These are phyloP conservation scores for Sugiyamaella marilandica DNA, from an alignment of 805 yeast species.

Conservation along the genomic window DNA sequence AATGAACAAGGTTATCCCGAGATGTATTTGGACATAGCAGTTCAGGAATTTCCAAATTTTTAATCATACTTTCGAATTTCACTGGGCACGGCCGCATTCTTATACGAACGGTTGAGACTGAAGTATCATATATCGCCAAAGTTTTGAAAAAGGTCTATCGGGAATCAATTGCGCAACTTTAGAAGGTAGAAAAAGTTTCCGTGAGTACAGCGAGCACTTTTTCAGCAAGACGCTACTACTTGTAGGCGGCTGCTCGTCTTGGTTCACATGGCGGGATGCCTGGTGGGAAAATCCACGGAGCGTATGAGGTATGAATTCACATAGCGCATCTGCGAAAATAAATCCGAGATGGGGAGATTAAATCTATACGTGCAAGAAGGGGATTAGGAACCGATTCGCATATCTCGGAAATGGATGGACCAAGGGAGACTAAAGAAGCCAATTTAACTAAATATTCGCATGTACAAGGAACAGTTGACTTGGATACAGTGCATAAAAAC, in stretches of 20 bases:
- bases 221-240: slow-evolving; percentile 8
- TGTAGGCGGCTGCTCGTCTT: slow-evolving; percentile 10
- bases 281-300: slow-evolving; percentile 8
- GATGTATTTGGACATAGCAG: slow-evolving; percentile 11
- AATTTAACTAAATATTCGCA: slow-evolving; percentile 10
- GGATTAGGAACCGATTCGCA: slow-evolving; percentile 7
- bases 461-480: slow-evolving; percentile 10
- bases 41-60: slow-evolving; percentile 11
- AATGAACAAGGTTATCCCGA: slow-evolving; percentile 10
- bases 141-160: slow-evolving; percentile 6
- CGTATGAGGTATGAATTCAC: slow-evolving; percentile 15
- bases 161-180: slow-evolving; percentile 5
- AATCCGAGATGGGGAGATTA: slow-evolving; percentile 13
- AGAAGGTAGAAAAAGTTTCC: slow-evolving; percentile 10
- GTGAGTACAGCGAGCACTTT: slow-evolving; percentile 9
- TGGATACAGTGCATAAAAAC: slow-evolving; percentile 3
- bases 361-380: background rate
- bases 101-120: slow-evolving; percentile 8
- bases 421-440: slow-evolving; percentile 1
- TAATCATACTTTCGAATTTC: slow-evolving; percentile 7
- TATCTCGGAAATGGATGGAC: slow-evolving; percentile 13
- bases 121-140: slow-evolving; percentile 8
- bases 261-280: slow-evolving; percentile 14
- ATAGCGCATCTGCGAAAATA: background rate
- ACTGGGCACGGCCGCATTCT: slow-evolving; percentile 11